Percentiles rank a stretch among this genome's conserved stretches.
Conservation (phyloP, 768 basidiomycete genomes). For the Jaapia argillacea region DNA sequence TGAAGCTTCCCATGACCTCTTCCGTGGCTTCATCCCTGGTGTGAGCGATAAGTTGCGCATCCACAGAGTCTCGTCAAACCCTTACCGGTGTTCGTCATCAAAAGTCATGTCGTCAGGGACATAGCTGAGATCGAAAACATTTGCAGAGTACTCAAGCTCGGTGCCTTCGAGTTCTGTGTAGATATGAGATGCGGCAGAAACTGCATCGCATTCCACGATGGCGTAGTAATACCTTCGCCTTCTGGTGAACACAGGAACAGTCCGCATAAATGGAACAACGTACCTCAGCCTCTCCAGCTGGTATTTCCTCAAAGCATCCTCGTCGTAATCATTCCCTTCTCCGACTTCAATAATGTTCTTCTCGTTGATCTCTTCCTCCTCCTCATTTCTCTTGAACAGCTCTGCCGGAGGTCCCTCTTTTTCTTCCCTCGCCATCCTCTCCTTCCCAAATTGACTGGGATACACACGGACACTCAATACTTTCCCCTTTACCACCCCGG, state of each 20-base stretch:
- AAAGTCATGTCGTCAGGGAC: slow-evolving; percentile 87
- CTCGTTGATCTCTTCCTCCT: slow-evolving; percentile 51
- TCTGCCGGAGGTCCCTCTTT: slow-evolving; percentile 82
- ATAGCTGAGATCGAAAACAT: slow-evolving; percentile 91
- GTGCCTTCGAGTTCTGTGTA: slow-evolving; percentile 86
- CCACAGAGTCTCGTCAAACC: neutral
- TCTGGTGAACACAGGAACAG: neutral
- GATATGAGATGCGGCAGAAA: slow-evolving; percentile 68
- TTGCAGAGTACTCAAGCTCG: slow-evolving; percentile 93
- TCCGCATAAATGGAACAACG: slow-evolving; percentile 14
- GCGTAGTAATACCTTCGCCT: slow-evolving; percentile 84
- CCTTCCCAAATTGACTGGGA: slow-evolving; percentile 89
- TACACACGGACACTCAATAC: slow-evolving; percentile 77
- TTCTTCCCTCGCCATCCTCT: slow-evolving; percentile 79
- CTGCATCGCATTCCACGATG: slow-evolving; percentile 78
- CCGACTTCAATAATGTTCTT: slow-evolving; percentile 56
- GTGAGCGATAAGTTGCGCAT: slow-evolving; percentile 1
- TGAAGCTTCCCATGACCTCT: slow-evolving; percentile 48
- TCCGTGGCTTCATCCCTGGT: slow-evolving; percentile 78
- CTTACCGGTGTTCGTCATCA: slow-evolving; percentile 63
- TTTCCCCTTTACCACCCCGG: slow-evolving; percentile 43
- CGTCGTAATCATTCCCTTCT: slow-evolving; percentile 73
- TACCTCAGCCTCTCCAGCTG: slow-evolving; percentile 90
- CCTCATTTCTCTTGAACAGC: slow-evolving; percentile 53
- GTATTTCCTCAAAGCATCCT: slow-evolving; percentile 80